These are phyloP conservation scores for Sclerotinia glacialis DNA, from an alignment of 2,329 filamentous ascomycete genomes.

Conservation along the genomic window DNA sequence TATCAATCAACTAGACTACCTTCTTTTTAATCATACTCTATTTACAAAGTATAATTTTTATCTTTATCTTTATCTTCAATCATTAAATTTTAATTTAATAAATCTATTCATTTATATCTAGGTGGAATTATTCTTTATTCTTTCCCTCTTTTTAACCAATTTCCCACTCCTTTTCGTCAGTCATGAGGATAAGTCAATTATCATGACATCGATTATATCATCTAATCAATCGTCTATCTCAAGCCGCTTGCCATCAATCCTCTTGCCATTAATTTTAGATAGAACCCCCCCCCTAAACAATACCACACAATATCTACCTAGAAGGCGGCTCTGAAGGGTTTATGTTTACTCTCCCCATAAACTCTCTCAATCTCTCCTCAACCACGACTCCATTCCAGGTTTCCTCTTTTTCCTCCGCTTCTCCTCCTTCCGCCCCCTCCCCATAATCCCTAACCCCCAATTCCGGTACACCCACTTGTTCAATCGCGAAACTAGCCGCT, in stretches of 20 bases:
- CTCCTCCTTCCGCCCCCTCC: conserved; percentile 49
- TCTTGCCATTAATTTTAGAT: background rate
- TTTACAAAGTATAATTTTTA: too few relatives aligned
- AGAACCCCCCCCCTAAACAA: background rate
- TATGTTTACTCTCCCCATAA: conserved; percentile 35
- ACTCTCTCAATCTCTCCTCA: conserved; percentile 51
- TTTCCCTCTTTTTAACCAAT: too few relatives aligned
- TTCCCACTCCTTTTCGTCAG: too few relatives aligned
- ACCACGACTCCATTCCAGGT: conserved; percentile 60
- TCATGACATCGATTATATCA: too few relatives aligned
- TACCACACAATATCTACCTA: background rate
- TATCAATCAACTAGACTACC: too few relatives aligned
- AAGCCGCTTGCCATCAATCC: too few relatives aligned
- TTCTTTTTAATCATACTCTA: too few relatives aligned
- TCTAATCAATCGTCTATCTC: too few relatives aligned
- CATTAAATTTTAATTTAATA: too few relatives aligned
- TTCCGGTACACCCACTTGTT: conserved; percentile 82
- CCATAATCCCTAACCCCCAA: conserved; percentile 47
- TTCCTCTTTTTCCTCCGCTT: conserved; percentile 46
- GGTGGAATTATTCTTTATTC: too few relatives aligned
- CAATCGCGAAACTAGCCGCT: conserved; percentile 87
- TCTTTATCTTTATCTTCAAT: too few relatives aligned
- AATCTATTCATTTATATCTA: too few relatives aligned
- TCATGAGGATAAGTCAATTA: background rate
- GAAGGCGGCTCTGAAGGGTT: background rate